These are phyloP conservation scores for Debaryomycetaceae sp. DNA, from an alignment of 1,139 yeast species.

Conservation along the genomic window DNA sequence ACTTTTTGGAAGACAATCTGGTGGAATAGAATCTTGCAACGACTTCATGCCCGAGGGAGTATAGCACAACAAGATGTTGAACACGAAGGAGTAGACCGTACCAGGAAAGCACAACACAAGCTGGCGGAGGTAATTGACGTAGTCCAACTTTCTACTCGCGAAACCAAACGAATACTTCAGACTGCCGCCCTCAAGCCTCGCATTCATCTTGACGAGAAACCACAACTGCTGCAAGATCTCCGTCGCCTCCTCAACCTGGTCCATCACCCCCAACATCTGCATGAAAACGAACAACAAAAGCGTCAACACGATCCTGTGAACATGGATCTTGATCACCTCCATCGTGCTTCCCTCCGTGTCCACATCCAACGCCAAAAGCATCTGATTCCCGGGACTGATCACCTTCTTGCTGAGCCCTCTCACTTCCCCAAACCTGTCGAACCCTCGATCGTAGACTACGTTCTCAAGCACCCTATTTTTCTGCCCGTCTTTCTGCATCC, in stretches of 20 bases:
- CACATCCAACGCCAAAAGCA: constrained; percentile 7
- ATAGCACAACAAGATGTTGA: constrained; percentile 2
- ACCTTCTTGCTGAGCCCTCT: not conserved
- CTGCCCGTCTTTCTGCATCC: too few species aligned
- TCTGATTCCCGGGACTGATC: not conserved
- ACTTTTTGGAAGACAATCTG: constrained; percentile 14
- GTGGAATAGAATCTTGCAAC: constrained; percentile 12
- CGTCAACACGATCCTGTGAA: constrained; percentile 13
- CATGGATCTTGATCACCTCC: constrained; percentile 17
- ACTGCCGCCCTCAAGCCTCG: not conserved
- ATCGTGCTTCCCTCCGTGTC: constrained; percentile 12
- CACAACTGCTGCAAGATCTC: constrained; percentile 8
- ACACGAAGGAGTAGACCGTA: constrained; percentile 2
- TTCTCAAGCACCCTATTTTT: too few species aligned
- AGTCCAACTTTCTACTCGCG: not conserved
- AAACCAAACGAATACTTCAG: not conserved
- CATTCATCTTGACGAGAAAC: constrained; percentile 10
- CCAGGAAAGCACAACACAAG: constrained; percentile 3
- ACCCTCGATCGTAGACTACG: too few species aligned
- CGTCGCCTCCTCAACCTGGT: constrained; percentile 2
- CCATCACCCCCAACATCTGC: constrained; percentile 1
- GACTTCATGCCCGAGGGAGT: constrained; percentile 10
- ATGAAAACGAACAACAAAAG: constrained; percentile 2
- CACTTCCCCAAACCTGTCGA: not conserved
- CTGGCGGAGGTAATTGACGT: not conserved